Percentiles rank a stretch among this genome's conserved stretches.
Conservation (phyloP, 306 rosid species). For the Argentina anserina region DNA sequence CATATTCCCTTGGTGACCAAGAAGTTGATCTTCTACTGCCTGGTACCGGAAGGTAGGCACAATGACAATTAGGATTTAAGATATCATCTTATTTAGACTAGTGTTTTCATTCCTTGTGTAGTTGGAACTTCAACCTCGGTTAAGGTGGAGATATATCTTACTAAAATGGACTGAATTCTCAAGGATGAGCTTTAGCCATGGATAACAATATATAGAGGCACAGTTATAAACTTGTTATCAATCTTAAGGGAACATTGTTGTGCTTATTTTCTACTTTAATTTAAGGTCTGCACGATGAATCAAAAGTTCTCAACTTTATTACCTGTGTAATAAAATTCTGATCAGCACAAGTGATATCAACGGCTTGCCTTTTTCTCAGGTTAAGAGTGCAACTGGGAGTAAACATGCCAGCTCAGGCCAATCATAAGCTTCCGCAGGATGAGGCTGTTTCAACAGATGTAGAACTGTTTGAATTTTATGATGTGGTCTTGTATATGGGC, state of each 20-base stretch:
- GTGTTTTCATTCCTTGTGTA: neutral
- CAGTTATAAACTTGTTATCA: no score
- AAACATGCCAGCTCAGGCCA: constrained; percentile 94
- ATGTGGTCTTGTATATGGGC: constrained; percentile 88
- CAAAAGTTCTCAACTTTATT: neutral
- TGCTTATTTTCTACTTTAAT: neutral
- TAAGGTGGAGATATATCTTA: no score
- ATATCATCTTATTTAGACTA: no score
- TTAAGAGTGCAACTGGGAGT: constrained; percentile 91
- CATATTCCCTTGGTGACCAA: constrained; percentile 80
- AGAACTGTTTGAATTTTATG: constrained; percentile 77
- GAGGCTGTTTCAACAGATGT: constrained; percentile 48
- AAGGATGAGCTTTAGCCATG: no score
- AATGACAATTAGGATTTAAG: no score
- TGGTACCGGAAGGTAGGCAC: constrained; percentile 82
- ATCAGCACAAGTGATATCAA: neutral
- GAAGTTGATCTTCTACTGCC: constrained; percentile 91
- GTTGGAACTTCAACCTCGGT: neutral
- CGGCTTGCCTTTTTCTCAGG: constrained; percentile 36
- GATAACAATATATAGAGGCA: no score
- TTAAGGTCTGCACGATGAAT: neutral
- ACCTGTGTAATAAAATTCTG: neutral
- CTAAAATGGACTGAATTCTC: no score
- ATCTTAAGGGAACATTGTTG: neutral
- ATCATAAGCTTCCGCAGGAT: constrained; percentile 39